Percentiles rank a stretch among this genome's conserved stretches.
Evolutionary conservation across 768 basidiomycete species (phyloP).

Genomic region (Tephrocybe sp.): DNA sequence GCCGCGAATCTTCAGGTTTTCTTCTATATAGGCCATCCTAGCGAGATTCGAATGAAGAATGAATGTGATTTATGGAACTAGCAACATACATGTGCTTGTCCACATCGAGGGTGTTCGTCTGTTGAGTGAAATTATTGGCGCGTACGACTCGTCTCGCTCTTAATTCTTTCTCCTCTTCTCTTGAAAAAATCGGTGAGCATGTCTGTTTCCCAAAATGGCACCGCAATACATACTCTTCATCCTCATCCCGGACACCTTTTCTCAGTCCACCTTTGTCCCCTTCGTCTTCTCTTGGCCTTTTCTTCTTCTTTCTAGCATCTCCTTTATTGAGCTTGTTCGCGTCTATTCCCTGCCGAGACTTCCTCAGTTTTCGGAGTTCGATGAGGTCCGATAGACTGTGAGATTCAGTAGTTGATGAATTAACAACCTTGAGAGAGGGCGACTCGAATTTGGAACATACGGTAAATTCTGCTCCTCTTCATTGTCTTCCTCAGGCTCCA

Average conservation of each 20-base stretch:
- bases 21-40: constrained; percentile 98
- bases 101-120: constrained; percentile 93
- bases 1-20: constrained; percentile 79
- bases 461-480: constrained; percentile 46
- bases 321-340: constrained; percentile 81
- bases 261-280: constrained; percentile 53
- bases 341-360: constrained; percentile 80
- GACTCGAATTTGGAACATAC: constrained; percentile 35
- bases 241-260: constrained; percentile 48
- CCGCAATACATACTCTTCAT: constrained; percentile 53
- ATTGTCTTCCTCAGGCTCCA: constrained; percentile 33
- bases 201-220: not conserved
- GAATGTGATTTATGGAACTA: not conserved
- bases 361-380: constrained; percentile 75
- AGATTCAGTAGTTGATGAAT: constrained; percentile 9
- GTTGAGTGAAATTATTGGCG: constrained; percentile 93
- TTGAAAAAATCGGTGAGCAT: constrained; percentile 25
- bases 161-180: constrained; percentile 63
- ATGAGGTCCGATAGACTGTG: constrained; percentile 77
- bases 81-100: constrained; percentile 92
- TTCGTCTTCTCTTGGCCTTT: constrained; percentile 48
- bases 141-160: constrained; percentile 74
- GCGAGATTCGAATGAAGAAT: not conserved
- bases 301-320: constrained; percentile 70
- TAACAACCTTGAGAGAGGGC: constrained; percentile 2